Evolutionary conservation across 768 basidiomycete species (phyloP).

Genomic region (Russula griseocarnosa): DNA sequence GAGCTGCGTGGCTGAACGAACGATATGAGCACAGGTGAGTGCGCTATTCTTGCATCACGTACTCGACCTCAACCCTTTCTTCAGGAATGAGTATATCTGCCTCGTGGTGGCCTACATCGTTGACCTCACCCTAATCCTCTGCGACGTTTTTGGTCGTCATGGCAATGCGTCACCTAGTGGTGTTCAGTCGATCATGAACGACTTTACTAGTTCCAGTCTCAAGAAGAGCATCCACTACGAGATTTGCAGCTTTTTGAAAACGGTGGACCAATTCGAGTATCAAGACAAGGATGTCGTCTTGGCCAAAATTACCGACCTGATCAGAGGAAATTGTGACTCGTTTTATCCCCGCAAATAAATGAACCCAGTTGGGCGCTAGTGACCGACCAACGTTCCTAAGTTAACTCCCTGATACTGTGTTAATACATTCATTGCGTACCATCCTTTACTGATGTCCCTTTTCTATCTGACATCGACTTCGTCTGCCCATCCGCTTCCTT

Average conservation of each 20-base stretch:
- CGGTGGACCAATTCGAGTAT: background rate
- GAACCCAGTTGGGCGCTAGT: background rate
- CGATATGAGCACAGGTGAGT: slow-evolving; percentile 1
- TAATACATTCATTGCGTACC: background rate
- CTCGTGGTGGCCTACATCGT: slow-evolving; percentile 17
- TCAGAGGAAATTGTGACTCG: background rate
- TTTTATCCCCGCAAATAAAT: background rate
- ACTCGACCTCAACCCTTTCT: background rate
- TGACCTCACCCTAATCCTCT: slow-evolving; percentile 8
- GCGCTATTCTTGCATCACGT: background rate
- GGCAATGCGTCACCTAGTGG: background rate
- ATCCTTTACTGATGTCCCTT: background rate
- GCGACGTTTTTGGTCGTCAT: background rate
- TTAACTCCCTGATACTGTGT: background rate
- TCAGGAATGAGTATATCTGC: slow-evolving; percentile 7
- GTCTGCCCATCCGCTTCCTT: background rate
- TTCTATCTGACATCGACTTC: background rate
- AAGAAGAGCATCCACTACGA: background rate
- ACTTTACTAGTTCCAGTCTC: background rate
- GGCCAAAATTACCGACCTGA: slow-evolving; percentile 7
- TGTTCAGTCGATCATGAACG: background rate
- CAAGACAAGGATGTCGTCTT: background rate
- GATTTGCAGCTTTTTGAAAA: background rate
- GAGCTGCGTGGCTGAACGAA: background rate
- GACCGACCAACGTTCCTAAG: background rate